Evolutionary conservation across 805 yeast species (phyloP).

Genomic region (Spathaspora hagerdaliae): DNA sequence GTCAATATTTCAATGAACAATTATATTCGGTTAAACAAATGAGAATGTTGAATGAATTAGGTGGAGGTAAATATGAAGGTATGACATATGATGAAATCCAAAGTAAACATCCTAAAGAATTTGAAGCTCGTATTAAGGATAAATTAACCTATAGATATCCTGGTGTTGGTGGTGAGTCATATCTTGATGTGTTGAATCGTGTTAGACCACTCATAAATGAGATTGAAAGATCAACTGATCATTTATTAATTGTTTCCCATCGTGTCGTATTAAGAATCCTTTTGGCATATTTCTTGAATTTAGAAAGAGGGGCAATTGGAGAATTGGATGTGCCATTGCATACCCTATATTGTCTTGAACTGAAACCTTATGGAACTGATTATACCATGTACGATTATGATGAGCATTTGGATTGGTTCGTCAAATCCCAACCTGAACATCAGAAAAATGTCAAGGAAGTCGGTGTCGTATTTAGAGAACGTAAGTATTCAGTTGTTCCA

Average conservation of each 20-base stretch:
- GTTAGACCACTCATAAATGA: conserved; percentile 88
- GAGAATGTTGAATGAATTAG: conserved; percentile 90
- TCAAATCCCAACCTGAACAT: conserved; percentile 56
- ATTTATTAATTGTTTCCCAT: conserved; percentile 78
- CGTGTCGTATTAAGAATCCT: conserved; percentile 87
- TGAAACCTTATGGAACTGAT: conserved; percentile 93
- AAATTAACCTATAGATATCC: conserved; percentile 89
- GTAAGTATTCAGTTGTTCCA: conserved; percentile 72
- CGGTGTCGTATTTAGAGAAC: conserved; percentile 64
- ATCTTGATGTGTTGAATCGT: conserved; percentile 87
- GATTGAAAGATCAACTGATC: conserved; percentile 87
- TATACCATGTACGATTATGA: conserved; percentile 88
- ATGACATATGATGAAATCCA: conserved; percentile 88
- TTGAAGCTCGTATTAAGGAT: conserved; percentile 66
- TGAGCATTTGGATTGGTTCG: conserved; percentile 74
- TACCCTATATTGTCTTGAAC: conserved; percentile 84
- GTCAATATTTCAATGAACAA: conserved; percentile 69
- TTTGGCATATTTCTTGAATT: conserved; percentile 83
- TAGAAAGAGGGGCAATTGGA: conserved; percentile 75
- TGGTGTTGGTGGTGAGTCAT: conserved; percentile 96
- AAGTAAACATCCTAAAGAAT: conserved; percentile 69
- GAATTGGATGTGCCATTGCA: conserved; percentile 92
- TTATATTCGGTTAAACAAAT: conserved; percentile 76
- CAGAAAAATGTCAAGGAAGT: conserved; percentile 62
- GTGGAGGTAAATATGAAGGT: conserved; percentile 91